phyloP scores from a whole-genome alignment of 371 early-diverging fungal genomes.

The Lichtheimia ornata region DNA sequence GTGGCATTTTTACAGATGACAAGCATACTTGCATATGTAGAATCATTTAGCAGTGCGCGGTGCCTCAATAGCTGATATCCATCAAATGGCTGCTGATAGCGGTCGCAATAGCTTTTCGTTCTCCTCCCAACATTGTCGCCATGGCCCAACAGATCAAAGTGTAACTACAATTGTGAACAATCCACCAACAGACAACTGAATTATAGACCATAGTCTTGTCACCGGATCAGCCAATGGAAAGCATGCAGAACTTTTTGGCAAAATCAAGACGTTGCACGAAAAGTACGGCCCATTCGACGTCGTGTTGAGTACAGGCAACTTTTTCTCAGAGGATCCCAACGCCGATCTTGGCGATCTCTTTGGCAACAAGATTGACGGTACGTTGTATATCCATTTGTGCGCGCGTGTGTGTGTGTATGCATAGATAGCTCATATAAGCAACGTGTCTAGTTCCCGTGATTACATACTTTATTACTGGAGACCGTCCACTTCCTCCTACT shows the following conservation, averaged over 20 bases:
- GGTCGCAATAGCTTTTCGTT: too few species aligned
- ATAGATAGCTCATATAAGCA: not conserved
- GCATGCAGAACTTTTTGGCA: slow-evolving; percentile 62
- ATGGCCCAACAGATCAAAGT: too few species aligned
- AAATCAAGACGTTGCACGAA: slow-evolving; percentile 70
- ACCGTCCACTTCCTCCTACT: slow-evolving; percentile 56
- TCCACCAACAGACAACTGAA: not conserved
- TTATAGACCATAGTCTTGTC: slow-evolving; percentile 46
- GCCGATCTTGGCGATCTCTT: slow-evolving; percentile 57
- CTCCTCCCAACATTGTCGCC: too few species aligned
- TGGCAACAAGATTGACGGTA: slow-evolving; percentile 60
- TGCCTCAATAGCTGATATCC: too few species aligned
- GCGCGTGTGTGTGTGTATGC: not conserved
- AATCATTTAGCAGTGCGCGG: too few species aligned
- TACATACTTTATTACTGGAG: slow-evolving; percentile 77
- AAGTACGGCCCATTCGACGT: slow-evolving; percentile 89
- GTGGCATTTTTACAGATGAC: too few species aligned
- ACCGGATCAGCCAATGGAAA: slow-evolving; percentile 72
- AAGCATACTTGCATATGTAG: too few species aligned
- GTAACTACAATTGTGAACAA: too few species aligned
- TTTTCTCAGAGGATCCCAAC: slow-evolving; percentile 59
- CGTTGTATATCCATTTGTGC: not conserved
- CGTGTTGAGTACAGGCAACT: slow-evolving; percentile 79
- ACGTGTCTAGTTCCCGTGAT: slow-evolving; percentile 65
- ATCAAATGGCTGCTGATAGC: too few species aligned